Evolutionary conservation across 2,329 filamentous ascomycete genomes (phyloP), one percentile per base, ranked within the genome.

Genomic region (Microthyrium microscopicum): DNA sequence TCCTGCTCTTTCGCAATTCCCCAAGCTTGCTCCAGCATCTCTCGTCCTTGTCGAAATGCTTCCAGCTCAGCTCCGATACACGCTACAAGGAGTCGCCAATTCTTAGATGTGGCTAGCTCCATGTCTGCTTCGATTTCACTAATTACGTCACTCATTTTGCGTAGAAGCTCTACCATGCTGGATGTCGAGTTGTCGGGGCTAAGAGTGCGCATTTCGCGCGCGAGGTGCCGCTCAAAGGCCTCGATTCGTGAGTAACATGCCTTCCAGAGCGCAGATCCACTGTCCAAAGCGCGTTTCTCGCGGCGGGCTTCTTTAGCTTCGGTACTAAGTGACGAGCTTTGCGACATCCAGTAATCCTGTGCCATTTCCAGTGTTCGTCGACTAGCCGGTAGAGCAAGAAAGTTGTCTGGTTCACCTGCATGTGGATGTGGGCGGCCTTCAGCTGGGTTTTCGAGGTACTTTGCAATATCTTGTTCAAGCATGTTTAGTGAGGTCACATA

Each of bases 21-120:
- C 4, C 61, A 43, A 8, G 53, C 48, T 8, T 52, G 47, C 25
- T 57, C 47, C n/a, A 81, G 54, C 26, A 81, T 58, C 3, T 58
- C 51, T 42, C 66, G 63, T 1, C 73, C 73, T 44, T 75, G 67
- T 20, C 56, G 57, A 39, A 80, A 73, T 3, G 75, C 74, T 38
- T 77, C 73, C 2, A 79, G 47, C 49, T 82, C 80, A 0, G 80
- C 79, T 1, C 78, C 77, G 21, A 87, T 72, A 8, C 77, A 78
- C 33, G 71, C 79, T 4, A 84, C 73, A 13, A 87, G 60, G 12
- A 85, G 55, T 36, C 77, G 84, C 79, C 80, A 87, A 12, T 66
- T 63, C 36, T 68, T 68, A 1, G 61, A 55, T 39, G 78, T 69
- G 0, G 74, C 74, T 3, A 64, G 47, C 2, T 60, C 55, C 18